Evolutionary conservation across 106 monocot species (phyloP).

Genomic region (Gastrodia elata): DNA sequence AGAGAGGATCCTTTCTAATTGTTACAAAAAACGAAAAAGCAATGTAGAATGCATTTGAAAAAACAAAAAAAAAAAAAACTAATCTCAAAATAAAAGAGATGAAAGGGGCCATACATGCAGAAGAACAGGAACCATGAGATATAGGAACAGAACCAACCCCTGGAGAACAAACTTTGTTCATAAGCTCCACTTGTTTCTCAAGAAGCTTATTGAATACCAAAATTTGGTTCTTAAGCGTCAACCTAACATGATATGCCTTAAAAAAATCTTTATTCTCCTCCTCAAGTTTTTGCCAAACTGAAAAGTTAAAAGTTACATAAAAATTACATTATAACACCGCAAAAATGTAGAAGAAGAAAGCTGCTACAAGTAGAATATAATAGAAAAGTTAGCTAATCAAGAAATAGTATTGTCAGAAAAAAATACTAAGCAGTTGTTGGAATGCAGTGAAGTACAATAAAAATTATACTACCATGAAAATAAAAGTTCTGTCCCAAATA

Average conservation of each 20-base stretch:
- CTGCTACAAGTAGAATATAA: neutral
- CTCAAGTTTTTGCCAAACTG: conserved; percentile 98
- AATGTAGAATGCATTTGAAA: neutral
- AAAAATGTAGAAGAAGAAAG: neutral
- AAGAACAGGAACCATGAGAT: conserved; percentile 46
- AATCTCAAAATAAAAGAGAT: neutral
- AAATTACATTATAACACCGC: neutral
- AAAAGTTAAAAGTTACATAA: conserved; percentile 6
- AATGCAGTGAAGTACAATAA: neutral
- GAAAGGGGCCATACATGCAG: conserved; percentile 32
- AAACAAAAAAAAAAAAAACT: neutral
- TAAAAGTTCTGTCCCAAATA: neutral
- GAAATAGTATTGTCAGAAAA: neutral
- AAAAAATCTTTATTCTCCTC: conserved; percentile 93
- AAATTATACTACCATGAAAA: neutral
- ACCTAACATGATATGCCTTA: conserved; percentile 86
- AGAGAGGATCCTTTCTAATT: no score
- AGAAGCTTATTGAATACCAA: conserved; percentile 72
- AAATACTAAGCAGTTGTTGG: neutral
- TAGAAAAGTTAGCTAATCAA: neutral
- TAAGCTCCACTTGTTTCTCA: conserved; percentile 74
- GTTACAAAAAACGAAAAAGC: no score
- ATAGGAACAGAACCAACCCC: conserved; percentile 34
- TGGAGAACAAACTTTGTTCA: conserved; percentile 47
- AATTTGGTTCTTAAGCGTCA: conserved; percentile 83